Evolutionary conservation across 2,329 filamentous ascomycete genomes (phyloP).

Genomic region (Chaetomiaceae sp.): DNA sequence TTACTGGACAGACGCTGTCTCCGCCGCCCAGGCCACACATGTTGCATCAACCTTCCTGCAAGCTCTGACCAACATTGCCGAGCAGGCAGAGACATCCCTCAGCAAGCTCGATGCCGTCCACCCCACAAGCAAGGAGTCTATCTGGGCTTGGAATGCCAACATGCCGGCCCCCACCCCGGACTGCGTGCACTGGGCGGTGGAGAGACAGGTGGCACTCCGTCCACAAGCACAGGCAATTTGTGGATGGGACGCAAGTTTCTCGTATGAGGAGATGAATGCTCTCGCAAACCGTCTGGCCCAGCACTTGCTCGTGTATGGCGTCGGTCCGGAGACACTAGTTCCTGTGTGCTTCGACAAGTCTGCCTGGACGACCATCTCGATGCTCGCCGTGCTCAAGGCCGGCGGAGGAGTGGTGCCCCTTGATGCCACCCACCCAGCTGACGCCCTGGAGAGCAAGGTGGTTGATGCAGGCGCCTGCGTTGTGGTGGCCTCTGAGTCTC

Average conservation of each 20-base stretch:
- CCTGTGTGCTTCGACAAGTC: slow-evolving; percentile 29
- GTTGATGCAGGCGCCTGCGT: slow-evolving; percentile 16
- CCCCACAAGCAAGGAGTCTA: slow-evolving; percentile 9
- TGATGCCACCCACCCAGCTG: slow-evolving; percentile 24
- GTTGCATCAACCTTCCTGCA: slow-evolving; percentile 22
- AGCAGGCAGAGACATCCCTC: slow-evolving; percentile 14
- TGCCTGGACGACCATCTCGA: slow-evolving; percentile 23
- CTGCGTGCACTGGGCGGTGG: slow-evolving; percentile 24
- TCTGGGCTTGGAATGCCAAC: slow-evolving; percentile 24
- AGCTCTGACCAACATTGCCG: slow-evolving; percentile 19
- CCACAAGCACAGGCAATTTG: slow-evolving; percentile 30
- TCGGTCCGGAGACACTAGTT: slow-evolving; percentile 11
- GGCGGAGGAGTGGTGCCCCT: slow-evolving; percentile 23
- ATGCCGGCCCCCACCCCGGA: slow-evolving; percentile 18
- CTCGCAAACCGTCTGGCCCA: slow-evolving; percentile 18
- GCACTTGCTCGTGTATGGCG: slow-evolving; percentile 11
- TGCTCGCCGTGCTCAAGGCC: slow-evolving; percentile 28
- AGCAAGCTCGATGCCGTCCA: slow-evolving; percentile 19
- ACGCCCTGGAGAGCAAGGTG: slow-evolving; percentile 18
- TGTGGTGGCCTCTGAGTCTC: slow-evolving; percentile 18
- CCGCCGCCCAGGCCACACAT: slow-evolving; percentile 17
- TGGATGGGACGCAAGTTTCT: slow-evolving; percentile 21
- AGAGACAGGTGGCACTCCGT: slow-evolving; percentile 19
- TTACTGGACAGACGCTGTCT: slow-evolving; percentile 24
- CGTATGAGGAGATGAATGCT: slow-evolving; percentile 22